phyloP scores from a whole-genome alignment of 1,139 yeast species.

The Chernovozyma aurita region DNA sequence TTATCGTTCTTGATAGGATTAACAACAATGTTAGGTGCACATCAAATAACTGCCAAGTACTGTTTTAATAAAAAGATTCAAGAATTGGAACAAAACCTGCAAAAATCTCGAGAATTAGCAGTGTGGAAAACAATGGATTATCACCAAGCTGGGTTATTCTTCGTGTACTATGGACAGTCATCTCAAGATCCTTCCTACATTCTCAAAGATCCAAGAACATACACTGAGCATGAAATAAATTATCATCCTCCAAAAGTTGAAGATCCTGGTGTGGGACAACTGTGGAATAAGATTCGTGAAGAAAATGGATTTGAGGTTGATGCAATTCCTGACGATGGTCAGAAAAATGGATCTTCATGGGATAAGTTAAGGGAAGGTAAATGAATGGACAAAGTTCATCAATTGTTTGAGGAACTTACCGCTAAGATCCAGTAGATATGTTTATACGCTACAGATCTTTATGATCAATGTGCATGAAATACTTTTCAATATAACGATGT shows the following conservation, averaged over 20 bases:
- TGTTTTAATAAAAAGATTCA: conserved; percentile 18
- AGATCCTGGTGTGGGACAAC: conserved; percentile 10
- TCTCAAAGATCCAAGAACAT: conserved; percentile 34
- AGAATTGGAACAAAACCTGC: conserved; percentile 10
- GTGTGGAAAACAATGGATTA: conserved; percentile 40
- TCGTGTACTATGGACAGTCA: conserved; percentile 31
- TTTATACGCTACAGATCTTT: too few relatives aligned
- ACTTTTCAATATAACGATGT: too few relatives aligned
- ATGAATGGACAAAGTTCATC: too few relatives aligned
- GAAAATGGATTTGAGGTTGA: conserved; percentile 23
- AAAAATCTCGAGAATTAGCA: conserved; percentile 16
- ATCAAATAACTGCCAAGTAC: conserved; percentile 22
- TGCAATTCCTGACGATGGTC: not conserved
- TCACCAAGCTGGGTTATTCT: conserved; percentile 33
- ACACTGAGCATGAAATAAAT: conserved; percentile 27
- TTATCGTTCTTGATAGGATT: conserved; percentile 31
- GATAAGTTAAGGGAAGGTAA: conserved; percentile 10
- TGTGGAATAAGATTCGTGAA: conserved; percentile 31
- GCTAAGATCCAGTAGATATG: too few relatives aligned
- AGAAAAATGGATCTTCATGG: conserved; percentile 11
- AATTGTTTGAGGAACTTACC: too few relatives aligned
- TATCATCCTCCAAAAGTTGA: conserved; percentile 18
- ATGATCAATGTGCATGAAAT: too few relatives aligned
- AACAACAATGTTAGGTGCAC: conserved; percentile 21
- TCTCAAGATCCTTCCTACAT: conserved; percentile 31